Base-by-base conservation (phyloP, 805 yeast genomes). In the Yamadazyma sp. region DNA sequence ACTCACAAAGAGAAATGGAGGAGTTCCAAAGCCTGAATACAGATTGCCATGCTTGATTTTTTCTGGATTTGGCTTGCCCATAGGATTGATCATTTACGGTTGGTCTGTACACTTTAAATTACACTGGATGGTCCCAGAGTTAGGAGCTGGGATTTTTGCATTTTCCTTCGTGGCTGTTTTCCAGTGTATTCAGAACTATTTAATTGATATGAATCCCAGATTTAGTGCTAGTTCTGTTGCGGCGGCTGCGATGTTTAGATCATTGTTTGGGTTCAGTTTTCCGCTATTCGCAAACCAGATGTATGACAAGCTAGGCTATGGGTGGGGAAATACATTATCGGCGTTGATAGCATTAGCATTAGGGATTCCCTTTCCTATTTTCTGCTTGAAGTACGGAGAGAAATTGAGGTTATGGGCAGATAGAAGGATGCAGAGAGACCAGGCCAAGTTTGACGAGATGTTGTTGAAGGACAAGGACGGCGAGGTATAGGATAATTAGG, bases 371-470 rank as follows among this genome's bases (percentile, higher is more conserved):
- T 65, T 66, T 44, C 71, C 71, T 1, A 47, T 61, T 7, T 42
- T 61, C 27, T 63, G 69, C 43, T 55, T 57, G 38, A 45, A 52
- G 33, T 59, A 62, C 37, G 71, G 71, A 9, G 70, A 64, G 40
- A 44, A 50, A 32, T 51, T 66, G 28, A 46, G 71, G 31, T 43
- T 40, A 10, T 61, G 67, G 67, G 79, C 79, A 32, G 80, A 80
- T 47, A 59, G 52, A 35, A 61, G 70, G 37, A 64, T 75, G 43
- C 80, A 75, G 31, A 50, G 46, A 30, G 60, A 62, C n/a, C 79
- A 75, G 50, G 74, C 40, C 6, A 35, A 38, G 23, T 40, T 40
- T 13, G 38, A 37, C 19, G 40, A 46, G 27, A 42, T 42, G 22
- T 20, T 38, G 16, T 38, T 34, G 23, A 49, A 46, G 11, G 14